phyloP scores from a whole-genome alignment of 2,329 filamentous ascomycete genomes.

The Diplodia seriata region DNA sequence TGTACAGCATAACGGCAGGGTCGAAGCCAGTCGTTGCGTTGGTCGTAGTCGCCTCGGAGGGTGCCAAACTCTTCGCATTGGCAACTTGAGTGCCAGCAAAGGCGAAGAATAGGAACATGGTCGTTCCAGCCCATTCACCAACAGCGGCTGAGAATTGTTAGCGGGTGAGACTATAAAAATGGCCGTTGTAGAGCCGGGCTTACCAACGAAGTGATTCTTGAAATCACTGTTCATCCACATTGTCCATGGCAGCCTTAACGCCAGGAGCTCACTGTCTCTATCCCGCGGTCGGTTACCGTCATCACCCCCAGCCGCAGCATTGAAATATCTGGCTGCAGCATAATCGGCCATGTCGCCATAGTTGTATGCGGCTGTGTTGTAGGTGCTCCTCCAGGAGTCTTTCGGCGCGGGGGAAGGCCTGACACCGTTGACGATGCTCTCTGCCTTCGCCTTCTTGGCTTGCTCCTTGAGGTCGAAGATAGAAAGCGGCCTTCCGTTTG shows the following conservation, averaged over 20 bases:
- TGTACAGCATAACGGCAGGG: constrained; percentile 50
- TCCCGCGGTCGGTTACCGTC: neutral
- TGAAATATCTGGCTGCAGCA: constrained; percentile 6
- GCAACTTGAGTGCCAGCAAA: constrained; percentile 54
- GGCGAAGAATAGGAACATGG: constrained; percentile 37
- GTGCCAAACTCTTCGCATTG: constrained; percentile 49
- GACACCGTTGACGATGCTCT: constrained; percentile 6
- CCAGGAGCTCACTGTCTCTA: constrained; percentile 22
- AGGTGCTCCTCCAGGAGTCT: constrained; percentile 25
- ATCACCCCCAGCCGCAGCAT: neutral
- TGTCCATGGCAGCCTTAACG: constrained; percentile 44
- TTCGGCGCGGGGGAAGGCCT: neutral
- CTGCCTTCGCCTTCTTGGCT: constrained; percentile 20
- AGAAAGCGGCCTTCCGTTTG: constrained; percentile 15
- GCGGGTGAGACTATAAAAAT: too few relatives aligned
- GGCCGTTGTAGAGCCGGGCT: neutral
- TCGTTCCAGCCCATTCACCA: constrained; percentile 31
- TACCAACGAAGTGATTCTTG: constrained; percentile 41
- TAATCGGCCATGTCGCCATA: constrained; percentile 20
- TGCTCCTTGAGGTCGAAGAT: constrained; percentile 29
- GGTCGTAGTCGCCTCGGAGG: constrained; percentile 50
- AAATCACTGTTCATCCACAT: constrained; percentile 48
- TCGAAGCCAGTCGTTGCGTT: constrained; percentile 54
- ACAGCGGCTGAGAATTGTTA: constrained; percentile 3
- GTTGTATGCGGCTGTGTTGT: constrained; percentile 7